Evolutionary conservation across 176 grass and related monocot species (phyloP).

Genomic region (Avena eriantha): DNA sequence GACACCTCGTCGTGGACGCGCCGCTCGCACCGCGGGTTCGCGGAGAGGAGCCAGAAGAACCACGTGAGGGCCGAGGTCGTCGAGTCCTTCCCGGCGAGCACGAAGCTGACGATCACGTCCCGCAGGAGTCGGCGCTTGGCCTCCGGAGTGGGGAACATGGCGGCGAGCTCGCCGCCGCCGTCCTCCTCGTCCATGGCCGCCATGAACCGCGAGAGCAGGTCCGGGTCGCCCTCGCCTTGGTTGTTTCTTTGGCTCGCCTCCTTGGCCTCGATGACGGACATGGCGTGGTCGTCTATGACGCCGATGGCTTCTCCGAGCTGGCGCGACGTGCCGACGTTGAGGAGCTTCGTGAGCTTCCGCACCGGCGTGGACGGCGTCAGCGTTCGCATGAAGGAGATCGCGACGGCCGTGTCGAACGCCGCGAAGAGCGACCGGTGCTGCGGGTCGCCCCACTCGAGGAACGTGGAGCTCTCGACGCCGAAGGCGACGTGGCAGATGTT

Average conservation of each 20-base stretch:
- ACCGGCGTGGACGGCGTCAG: constrained; percentile 49
- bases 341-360: constrained; percentile 39
- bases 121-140: constrained; percentile 62
- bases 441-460: not conserved
- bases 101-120: constrained; percentile 71
- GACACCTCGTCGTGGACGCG: constrained; percentile 54
- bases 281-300: constrained; percentile 53
- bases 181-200: constrained; percentile 65
- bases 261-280: constrained; percentile 56
- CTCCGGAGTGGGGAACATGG: constrained; percentile 49
- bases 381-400: constrained; percentile 59
- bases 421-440: constrained; percentile 42
- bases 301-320: constrained; percentile 55
- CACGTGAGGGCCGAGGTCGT: constrained; percentile 67
- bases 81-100: constrained; percentile 77
- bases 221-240: constrained; percentile 21
- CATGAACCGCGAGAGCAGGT: constrained; percentile 77
- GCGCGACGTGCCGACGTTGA: constrained; percentile 62
- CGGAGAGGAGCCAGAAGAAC: constrained; percentile 79
- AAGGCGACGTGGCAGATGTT: constrained; percentile 71
- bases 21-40: constrained; percentile 51
- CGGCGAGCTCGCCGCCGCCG: constrained; percentile 45
- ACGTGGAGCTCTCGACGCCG: constrained; percentile 48
- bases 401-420: constrained; percentile 63
- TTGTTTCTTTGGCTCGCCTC: not conserved